Base-by-base conservation (phyloP, 2,329 filamentous ascomycete species). In the Biscogniauxia mediterranea region DNA sequence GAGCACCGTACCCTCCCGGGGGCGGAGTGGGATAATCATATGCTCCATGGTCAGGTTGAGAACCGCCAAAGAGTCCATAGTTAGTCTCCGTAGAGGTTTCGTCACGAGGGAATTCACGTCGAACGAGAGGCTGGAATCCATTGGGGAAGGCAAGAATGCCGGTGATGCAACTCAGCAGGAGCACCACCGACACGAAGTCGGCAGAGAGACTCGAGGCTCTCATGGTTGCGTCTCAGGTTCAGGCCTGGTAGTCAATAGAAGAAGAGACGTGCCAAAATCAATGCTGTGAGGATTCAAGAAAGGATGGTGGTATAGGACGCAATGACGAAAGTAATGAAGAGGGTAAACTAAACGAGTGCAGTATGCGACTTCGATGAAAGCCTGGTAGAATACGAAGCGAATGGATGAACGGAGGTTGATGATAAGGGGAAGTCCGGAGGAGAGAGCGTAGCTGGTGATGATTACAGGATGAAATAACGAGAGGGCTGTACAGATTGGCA, bases 121-220 rank as follows among this genome's bases (percentile, higher is more conserved):
- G 54, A 49, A 58, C 15, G n/a, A 57, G 54, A 6, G 38, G 49
- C 21, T 61, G 32, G 5, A 55, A 51, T 52, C 28, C 49, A 21
- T 59, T 56, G 5, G 62, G 55, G 50, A 60, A 49, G 6, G 70
- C 69, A 19, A 55, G 54, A 21, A 65, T 61, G 51, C 60, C 46
- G 17, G 69, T 61, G 32, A 71, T 13, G 52, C 55, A 71, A 56
- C 64, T 56, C 17, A 76, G 52, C 21, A 79, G 58, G 54, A 71
- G 38, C 25, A 71, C 60, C 59, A 73, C 74, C 68, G 73, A 76
- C 64, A 74, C 61, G 28, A 78, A 57, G 69, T 73, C 70, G 63
- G 70, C 58, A 64, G 70, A 63, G 57, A 76, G 63, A 68, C 68
- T 68, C 15, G 66, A 73, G 25, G 60, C 68, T 65, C 74, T 78